Evolutionary conservation across 805 yeast genomes (phyloP).

Genomic region (Candida boidinii): DNA sequence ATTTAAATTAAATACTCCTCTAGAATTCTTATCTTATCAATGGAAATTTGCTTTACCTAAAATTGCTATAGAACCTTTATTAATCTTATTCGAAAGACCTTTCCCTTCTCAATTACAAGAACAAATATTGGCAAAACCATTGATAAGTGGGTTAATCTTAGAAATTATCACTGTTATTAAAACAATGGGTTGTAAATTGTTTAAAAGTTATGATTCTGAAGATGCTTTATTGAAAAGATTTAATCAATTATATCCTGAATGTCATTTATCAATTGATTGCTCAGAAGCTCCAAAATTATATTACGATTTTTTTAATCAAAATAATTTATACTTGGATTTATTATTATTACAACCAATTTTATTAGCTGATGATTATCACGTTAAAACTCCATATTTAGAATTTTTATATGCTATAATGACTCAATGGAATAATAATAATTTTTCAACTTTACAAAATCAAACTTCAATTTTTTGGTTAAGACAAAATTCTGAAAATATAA

Average conservation of each 20-base stretch:
- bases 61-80: slow-evolving; percentile 69
- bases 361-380: slow-evolving; percentile 80
- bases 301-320: slow-evolving; percentile 52
- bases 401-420: slow-evolving; percentile 73
- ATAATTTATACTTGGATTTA: slow-evolving; percentile 63
- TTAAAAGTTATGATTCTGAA: slow-evolving; percentile 64
- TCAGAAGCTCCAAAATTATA: slow-evolving; percentile 50
- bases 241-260: slow-evolving; percentile 33
- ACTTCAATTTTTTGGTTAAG: slow-evolving; percentile 26
- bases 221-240: slow-evolving; percentile 46
- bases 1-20: slow-evolving; percentile 40
- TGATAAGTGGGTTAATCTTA: slow-evolving; percentile 68
- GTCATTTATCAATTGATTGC: slow-evolving; percentile 20
- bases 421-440: slow-evolving; percentile 46
- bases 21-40: slow-evolving; percentile 62
- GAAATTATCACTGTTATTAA: slow-evolving; percentile 69
- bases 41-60: slow-evolving; percentile 81
- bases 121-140: slow-evolving; percentile 78
- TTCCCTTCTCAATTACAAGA: slow-evolving; percentile 47
- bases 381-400: slow-evolving; percentile 86
- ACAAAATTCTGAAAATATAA: slow-evolving; percentile 21
- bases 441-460: slow-evolving; percentile 24
- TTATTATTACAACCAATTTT: slow-evolving; percentile 78
- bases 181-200: slow-evolving; percentile 68
- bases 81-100: slow-evolving; percentile 65